A percentile compares a stretch with the other conserved stretches of the same genome.
Evolutionary conservation across 73 alveolate species (phyloP).

Genomic region (Uronychia setigera): DNA sequence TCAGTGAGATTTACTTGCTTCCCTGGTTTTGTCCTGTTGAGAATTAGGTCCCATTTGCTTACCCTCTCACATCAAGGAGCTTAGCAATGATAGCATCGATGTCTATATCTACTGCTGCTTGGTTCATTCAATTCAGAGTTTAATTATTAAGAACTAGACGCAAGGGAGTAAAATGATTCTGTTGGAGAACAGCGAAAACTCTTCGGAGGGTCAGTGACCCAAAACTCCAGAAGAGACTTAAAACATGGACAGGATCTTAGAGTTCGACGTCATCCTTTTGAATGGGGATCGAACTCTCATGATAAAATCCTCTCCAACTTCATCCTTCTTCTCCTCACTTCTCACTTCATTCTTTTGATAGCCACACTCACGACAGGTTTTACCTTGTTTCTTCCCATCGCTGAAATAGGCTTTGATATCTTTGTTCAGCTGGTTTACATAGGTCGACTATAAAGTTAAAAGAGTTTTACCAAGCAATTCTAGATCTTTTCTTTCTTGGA

Average conservation of each 20-base stretch:
- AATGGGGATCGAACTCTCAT: neutral
- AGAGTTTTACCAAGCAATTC: neutral
- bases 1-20: conserved; percentile 65
- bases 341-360: too few relatives aligned
- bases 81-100: conserved; percentile 17
- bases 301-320: neutral
- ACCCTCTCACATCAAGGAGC: conserved; percentile 10
- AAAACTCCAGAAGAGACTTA: neutral
- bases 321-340: too few relatives aligned
- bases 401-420: neutral
- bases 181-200: neutral
- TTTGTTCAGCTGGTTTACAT: neutral
- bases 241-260: neutral
- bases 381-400: neutral
- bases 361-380: neutral
- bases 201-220: too few relatives aligned
- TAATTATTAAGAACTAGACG: too few relatives aligned
- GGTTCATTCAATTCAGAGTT: neutral
- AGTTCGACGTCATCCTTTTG: neutral
- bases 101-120: neutral
- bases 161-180: neutral
- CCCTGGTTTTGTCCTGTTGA: conserved; percentile 34
- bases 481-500: neutral
- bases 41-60: neutral
- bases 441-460: neutral